phyloP scores from a whole-genome alignment of 139 green algal species.

The Chlorella sp. region DNA sequence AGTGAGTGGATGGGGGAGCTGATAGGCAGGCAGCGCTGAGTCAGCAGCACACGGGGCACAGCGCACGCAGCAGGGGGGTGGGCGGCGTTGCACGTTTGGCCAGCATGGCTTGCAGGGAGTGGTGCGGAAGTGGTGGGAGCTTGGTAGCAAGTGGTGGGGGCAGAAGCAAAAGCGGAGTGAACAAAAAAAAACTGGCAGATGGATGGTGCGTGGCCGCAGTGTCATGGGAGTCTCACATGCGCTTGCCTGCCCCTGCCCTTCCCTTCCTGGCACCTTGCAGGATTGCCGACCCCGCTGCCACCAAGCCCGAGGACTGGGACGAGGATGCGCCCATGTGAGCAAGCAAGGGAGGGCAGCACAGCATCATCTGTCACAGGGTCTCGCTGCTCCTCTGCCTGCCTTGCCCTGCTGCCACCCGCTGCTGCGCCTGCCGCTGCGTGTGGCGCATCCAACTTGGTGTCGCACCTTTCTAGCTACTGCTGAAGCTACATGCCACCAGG shows the following conservation, averaged over 20 bases:
- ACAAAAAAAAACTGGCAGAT: neutral
- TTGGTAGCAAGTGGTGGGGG: neutral
- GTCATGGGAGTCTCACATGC: no score
- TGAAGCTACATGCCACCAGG: neutral
- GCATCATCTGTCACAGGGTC: no score
- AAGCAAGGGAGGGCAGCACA: neutral
- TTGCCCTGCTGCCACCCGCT: neutral
- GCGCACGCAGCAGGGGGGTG: neutral
- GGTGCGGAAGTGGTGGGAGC: neutral
- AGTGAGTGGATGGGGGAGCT: neutral
- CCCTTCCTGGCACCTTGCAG: slow-evolving; percentile 40
- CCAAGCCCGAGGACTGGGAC: slow-evolving; percentile 94
- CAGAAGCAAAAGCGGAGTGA: neutral
- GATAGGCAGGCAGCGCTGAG: slow-evolving; percentile 16
- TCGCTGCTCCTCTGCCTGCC: no score
- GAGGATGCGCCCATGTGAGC: slow-evolving; percentile 66
- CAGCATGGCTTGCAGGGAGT: no score
- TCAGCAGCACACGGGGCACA: neutral
- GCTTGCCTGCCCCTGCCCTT: no score
- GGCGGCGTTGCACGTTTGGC: neutral
- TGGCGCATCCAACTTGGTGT: neutral
- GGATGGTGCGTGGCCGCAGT: no score
- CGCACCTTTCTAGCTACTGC: neutral
- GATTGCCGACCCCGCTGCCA: slow-evolving; percentile 87
- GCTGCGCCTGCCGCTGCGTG: neutral